Evolutionary conservation across 176 grass and related monocot species (phyloP), one percentile per base, ranked within the genome.

Genomic region (Phoenix dactylifera): DNA sequence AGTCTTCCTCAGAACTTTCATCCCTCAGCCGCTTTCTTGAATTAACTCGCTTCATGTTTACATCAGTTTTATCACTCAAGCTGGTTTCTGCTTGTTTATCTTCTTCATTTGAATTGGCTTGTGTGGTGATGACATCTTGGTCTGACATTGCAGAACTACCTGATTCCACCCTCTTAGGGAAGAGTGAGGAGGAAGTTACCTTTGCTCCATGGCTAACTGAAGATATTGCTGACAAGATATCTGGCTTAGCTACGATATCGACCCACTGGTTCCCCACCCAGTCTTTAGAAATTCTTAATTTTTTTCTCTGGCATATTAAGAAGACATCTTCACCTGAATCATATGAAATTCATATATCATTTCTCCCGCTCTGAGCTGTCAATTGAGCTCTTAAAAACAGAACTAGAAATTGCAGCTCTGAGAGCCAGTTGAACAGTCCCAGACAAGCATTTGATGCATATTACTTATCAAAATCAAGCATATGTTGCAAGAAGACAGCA

Each of bases 281-380:
- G 39, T 98, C 93, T 89, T 72, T 82, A 16, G 93, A 98, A 63
- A 89, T 77, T 85, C 93, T 86, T 60, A 66, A 18, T 55, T 88
- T 66, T 64, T 89, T 88, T 63, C 73, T 58, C 14, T 83, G 75
- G 75, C 87, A 89, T 24, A 73, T 66, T 49, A 71, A n/a, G 66
- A 78, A 86, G 63, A 92, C 81, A 57, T 85, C 83, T 63, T 98
- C 93, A 50, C 84, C 93, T 98, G 78, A 3, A 63, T 79, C 14
- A 74, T 66, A 5, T 44, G 1, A 44, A 14, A 44, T 44, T 44
- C 35, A 44, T 44, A 14, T 44, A 14, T 44, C 35, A 44, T 44
- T 44, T 30, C 35, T 12, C 35, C 6, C 6, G 9, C 10, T 44
- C 35, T 44, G 35, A 44, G 12, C 9, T 44, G 35, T 44, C 35